Evolutionary conservation across 768 basidiomycete species (phyloP), one percentile per base, ranked within the genome.

Genomic region (Rhizopogon vulgaris): DNA sequence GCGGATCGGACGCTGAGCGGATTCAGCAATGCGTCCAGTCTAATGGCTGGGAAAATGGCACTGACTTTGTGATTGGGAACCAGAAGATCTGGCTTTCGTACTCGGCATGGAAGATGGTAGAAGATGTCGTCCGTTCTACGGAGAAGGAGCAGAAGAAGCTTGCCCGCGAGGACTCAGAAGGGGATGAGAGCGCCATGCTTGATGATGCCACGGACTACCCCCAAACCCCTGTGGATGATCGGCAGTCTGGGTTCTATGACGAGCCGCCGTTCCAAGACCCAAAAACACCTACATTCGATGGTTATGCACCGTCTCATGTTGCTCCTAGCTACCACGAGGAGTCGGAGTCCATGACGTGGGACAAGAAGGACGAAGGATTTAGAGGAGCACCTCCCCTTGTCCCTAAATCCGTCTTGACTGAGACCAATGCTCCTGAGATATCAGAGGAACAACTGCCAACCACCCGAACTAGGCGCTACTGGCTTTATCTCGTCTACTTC

Each of bases 101-200:
- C 65, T 57, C 60, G 39, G 74, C 79, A 22, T 83, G 83, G 84
- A 80, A 80, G 67, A 72, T 72, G 58, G 71, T 78, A n/a, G 82
- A 83, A 61, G 79, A 83, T 48, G 73, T 73, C 38, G 52, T 83
- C 12, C 72, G 80, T 49, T 71, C 73, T 36, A 63, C 64, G 43
- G 80, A 82, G 66, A 79, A 72, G 64, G 78, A 79, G 52, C 64
- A 65, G 49, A 71, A 71, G 66, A 73, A 74, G 60, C 62, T 66
- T 11, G 63, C 59, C 30, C 64, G 67, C 25, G 77, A 70, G 42
- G 71, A 59, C 4, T 73, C 64, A 1, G 76, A 74, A 45, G 78
- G 77, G 53, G 78, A 72, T 25, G 78, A 76, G 58, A 78, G 75
- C 55, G 61, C 72, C 9, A 60, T 70, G 53, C 67, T 58, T 6